Evolutionary conservation across 495 filamentous ascomycete genomes (phyloP).

Genomic region (Staphylotrichum longicolle): DNA sequence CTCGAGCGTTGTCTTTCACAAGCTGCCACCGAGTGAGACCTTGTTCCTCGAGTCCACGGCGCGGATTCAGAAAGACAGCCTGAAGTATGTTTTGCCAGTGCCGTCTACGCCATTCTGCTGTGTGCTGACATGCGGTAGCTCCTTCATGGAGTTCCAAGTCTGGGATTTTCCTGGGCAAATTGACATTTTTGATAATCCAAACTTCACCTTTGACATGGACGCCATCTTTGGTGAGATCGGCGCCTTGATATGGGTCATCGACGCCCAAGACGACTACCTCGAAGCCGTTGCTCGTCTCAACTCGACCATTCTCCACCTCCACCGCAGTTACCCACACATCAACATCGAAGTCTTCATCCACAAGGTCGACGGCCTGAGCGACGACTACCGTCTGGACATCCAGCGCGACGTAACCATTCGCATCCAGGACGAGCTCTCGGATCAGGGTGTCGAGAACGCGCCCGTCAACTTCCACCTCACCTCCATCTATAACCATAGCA

Average conservation of each 20-base stretch:
- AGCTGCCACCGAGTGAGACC: constrained; percentile 91
- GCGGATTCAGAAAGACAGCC: constrained; percentile 84
- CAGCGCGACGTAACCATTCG: constrained; percentile 93
- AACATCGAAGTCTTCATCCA: constrained; percentile 98
- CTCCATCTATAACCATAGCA: constrained; percentile 95
- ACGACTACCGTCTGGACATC: constrained; percentile 90
- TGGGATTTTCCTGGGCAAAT: constrained; percentile 97
- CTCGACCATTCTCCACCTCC: constrained; percentile 79
- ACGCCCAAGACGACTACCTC: constrained; percentile 95
- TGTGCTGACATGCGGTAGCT: constrained; percentile 52
- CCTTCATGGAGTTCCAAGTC: constrained; percentile 98
- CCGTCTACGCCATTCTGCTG: neutral
- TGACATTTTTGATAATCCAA: constrained; percentile 72
- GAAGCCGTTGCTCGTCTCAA: constrained; percentile 85
- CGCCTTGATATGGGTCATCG: constrained; percentile 96
- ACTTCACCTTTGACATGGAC: constrained; percentile 72
- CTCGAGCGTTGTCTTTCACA: constrained; percentile 95
- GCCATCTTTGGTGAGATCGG: constrained; percentile 91
- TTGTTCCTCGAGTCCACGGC: constrained; percentile 93
- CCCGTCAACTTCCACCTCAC: constrained; percentile 92
- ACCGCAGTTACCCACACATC: constrained; percentile 81
- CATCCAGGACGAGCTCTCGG: constrained; percentile 94
- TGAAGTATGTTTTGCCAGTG: constrained; percentile 59
- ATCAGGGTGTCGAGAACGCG: constrained; percentile 86
- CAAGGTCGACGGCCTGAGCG: constrained; percentile 91